A percentile compares a stretch with the other conserved stretches of the same genome.
phyloP scores from a whole-genome alignment of 1,139 yeast species.

The Debaryomyces coudertii region DNA sequence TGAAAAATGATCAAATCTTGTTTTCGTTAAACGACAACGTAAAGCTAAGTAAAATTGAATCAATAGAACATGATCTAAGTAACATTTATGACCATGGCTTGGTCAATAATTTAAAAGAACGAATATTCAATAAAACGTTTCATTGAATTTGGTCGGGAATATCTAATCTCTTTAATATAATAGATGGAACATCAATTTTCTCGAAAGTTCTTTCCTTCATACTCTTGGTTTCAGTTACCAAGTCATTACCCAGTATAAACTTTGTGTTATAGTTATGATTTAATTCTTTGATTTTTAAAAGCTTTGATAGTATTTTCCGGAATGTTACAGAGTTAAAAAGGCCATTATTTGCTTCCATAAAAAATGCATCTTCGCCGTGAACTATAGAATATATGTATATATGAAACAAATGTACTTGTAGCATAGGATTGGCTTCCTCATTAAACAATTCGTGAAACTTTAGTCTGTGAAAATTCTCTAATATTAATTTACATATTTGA shows the following conservation, averaged over 20 bases:
- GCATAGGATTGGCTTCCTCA: background rate
- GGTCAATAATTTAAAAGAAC: slow-evolving; percentile 44
- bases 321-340: slow-evolving; percentile 2
- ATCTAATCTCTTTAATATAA: slow-evolving; percentile 14
- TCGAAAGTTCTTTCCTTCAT: slow-evolving; percentile 7
- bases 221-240: background rate
- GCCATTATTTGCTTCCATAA: slow-evolving; percentile 1
- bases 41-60: slow-evolving; percentile 31
- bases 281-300: slow-evolving; percentile 11
- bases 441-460: slow-evolving; percentile 5
- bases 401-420: slow-evolving; percentile 10
- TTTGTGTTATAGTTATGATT: slow-evolving; percentile 11
- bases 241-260: slow-evolving; percentile 6
- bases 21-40: slow-evolving; percentile 20
- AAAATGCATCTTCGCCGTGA: slow-evolving; percentile 11
- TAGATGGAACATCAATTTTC: slow-evolving; percentile 11
- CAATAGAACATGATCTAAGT: slow-evolving; percentile 48
- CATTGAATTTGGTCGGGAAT: slow-evolving; percentile 2
- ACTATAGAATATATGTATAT: slow-evolving; percentile 14
- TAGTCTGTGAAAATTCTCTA: slow-evolving; percentile 14
- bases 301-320: slow-evolving; percentile 2
- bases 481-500: background rate
- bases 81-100: slow-evolving; percentile 77
- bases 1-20: slow-evolving; percentile 28
- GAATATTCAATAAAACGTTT: slow-evolving; percentile 19